These are phyloP conservation scores for Gloeophyllum trabeum DNA, from an alignment of 768 basidiomycete species.

Conservation along the genomic window DNA sequence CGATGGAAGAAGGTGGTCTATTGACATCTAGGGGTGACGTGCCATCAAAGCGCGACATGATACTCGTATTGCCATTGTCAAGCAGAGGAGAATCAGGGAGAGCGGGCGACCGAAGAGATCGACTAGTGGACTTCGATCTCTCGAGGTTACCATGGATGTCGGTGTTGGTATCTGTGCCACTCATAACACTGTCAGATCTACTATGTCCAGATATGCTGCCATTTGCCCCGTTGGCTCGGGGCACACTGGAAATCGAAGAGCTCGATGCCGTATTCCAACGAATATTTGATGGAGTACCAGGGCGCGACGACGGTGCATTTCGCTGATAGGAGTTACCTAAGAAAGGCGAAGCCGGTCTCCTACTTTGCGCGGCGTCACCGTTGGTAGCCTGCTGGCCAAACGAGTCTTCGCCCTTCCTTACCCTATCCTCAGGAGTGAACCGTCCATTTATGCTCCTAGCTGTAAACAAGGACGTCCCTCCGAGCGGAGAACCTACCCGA, in stretches of 20 bases:
- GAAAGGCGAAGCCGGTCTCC: conserved; percentile 66
- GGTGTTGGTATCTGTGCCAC: conserved; percentile 13
- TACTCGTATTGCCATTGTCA: conserved; percentile 17
- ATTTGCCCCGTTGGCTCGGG: conserved; percentile 53
- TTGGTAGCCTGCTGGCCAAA: conserved; percentile 10
- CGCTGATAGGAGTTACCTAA: conserved; percentile 50
- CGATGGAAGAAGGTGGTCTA: conserved; percentile 35
- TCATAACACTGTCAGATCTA: conserved; percentile 18
- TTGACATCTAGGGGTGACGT: conserved; percentile 19
- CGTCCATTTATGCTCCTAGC: conserved; percentile 55
- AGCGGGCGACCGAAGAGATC: conserved; percentile 42
- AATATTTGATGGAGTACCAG: conserved; percentile 62
- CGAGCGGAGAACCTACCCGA: conserved; percentile 35
- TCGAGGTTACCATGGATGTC: conserved; percentile 14
- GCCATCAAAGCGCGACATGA: background rate
- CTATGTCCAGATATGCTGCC: conserved; percentile 17
- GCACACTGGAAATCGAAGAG: conserved; percentile 21
- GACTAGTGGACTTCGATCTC: conserved; percentile 30
- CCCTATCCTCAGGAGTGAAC: conserved; percentile 45
- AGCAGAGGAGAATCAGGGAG: conserved; percentile 49
- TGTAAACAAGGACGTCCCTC: conserved; percentile 37
- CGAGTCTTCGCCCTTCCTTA: conserved; percentile 7
- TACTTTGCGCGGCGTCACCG: conserved; percentile 39
- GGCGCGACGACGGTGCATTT: conserved; percentile 38
- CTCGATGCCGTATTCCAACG: conserved; percentile 48